Evolutionary conservation across 2,329 filamentous ascomycete genomes (phyloP).

Genomic region (Gaeumannomyces sp.): DNA sequence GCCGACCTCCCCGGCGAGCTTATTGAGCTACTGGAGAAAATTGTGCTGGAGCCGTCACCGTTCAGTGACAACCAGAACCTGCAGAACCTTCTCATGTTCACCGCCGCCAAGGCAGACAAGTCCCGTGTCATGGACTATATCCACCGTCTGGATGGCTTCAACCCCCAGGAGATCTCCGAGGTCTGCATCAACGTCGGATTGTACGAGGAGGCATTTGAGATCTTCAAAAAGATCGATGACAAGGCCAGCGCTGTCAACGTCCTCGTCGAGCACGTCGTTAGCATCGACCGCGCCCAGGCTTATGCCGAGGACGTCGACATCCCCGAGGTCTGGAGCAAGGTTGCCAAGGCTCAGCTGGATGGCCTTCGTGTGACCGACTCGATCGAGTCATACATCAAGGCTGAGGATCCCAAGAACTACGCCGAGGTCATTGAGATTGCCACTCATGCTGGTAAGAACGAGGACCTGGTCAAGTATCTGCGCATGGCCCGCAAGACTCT

Average conservation of each 20-base stretch:
- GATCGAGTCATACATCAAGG: conserved; percentile 96
- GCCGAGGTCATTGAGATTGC: conserved; percentile 93
- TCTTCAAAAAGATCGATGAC: conserved; percentile 96
- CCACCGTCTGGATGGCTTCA: conserved; percentile 82
- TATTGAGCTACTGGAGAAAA: conserved; percentile 97
- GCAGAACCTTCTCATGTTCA: conserved; percentile 94
- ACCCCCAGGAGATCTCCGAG: conserved; percentile 83
- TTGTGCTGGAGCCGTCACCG: conserved; percentile 96
- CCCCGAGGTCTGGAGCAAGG: conserved; percentile 96
- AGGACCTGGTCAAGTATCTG: conserved; percentile 93
- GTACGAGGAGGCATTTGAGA: conserved; percentile 94
- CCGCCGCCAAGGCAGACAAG: conserved; percentile 95
- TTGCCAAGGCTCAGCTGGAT: conserved; percentile 95
- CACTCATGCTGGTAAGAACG: conserved; percentile 92
- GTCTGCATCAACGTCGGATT: conserved; percentile 93
- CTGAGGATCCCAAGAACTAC: conserved; percentile 87
- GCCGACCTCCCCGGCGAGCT: conserved; percentile 89
- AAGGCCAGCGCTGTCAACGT: conserved; percentile 83
- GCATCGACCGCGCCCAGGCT: conserved; percentile 92
- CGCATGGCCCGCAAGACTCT: conserved; percentile 97
- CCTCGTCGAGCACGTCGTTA: conserved; percentile 92
- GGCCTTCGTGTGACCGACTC: conserved; percentile 87
- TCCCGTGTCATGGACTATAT: conserved; percentile 94
- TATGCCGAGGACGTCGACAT: conserved; percentile 93
- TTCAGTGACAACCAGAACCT: conserved; percentile 97